Percentiles rank a stretch among this genome's conserved stretches.
These are phyloP conservation scores for Paramecium sonneborni DNA, from an alignment of 73 alveolate species.

Conservation along the genomic window DNA sequence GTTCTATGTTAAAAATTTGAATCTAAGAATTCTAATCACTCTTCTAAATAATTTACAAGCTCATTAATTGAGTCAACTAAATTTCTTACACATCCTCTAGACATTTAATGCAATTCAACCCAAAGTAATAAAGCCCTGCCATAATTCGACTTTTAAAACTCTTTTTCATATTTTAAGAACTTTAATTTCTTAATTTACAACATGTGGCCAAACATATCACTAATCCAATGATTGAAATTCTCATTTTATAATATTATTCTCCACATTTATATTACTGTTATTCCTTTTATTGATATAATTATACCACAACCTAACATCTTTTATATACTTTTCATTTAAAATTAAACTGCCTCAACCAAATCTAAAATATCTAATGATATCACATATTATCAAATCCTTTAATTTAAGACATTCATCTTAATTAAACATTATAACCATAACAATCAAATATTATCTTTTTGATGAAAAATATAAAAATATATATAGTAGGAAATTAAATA, in stretches of 20 bases:
- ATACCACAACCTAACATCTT: too few relatives aligned
- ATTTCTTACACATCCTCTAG: not conserved
- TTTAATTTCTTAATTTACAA: not conserved
- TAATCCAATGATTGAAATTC: not conserved
- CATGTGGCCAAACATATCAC: not conserved
- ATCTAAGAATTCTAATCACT: conserved; percentile 12
- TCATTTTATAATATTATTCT: not conserved
- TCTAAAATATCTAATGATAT: too few relatives aligned
- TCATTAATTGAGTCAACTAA: conserved; percentile 16
- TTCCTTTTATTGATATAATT: too few relatives aligned
- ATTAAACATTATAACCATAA: too few relatives aligned
- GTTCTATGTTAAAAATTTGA: not conserved
- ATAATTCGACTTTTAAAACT: not conserved
- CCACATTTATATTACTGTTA: too few relatives aligned
- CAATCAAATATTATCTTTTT: too few relatives aligned
- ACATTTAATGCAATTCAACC: conserved; percentile 31
- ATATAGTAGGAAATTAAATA: too few relatives aligned
- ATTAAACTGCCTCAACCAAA: too few relatives aligned
- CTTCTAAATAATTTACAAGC: conserved; percentile 7
- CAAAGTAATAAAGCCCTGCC: conserved; percentile 26
- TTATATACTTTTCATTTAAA: too few relatives aligned
- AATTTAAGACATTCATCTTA: too few relatives aligned
- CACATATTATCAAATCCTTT: too few relatives aligned
- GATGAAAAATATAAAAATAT: too few relatives aligned
- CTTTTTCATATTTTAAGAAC: not conserved